These are phyloP conservation scores for Pythium utonaiense DNA, from an alignment of 352 stramenopile species.

Conservation along the genomic window DNA sequence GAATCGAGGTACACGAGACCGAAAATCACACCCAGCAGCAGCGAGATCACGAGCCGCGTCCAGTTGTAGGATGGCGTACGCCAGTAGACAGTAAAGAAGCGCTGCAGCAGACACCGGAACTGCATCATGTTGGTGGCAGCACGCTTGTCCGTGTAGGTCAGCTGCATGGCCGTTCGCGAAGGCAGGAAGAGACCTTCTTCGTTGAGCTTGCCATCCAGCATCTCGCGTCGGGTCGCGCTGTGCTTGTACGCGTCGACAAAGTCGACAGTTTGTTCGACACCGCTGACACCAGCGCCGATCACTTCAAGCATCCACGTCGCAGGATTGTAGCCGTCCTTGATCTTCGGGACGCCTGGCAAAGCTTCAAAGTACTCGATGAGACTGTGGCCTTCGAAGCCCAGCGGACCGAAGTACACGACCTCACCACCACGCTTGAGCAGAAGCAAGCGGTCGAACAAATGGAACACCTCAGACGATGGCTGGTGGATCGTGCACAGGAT, in stretches of 20 bases:
- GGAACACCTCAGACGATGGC: conserved; percentile 86
- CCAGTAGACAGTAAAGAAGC: conserved; percentile 59
- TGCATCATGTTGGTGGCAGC: conserved; percentile 32
- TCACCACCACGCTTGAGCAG: conserved; percentile 71
- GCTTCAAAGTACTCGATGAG: conserved; percentile 62
- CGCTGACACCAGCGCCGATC: conserved; percentile 43
- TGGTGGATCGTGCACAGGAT: conserved; percentile 94
- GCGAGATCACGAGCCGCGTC: conserved; percentile 64
- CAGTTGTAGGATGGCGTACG: conserved; percentile 86
- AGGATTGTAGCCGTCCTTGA: conserved; percentile 65
- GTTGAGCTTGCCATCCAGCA: conserved; percentile 28
- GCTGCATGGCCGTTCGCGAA: conserved; percentile 17
- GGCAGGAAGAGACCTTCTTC: conserved; percentile 33
- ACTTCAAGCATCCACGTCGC: conserved; percentile 64
- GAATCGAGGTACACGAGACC: conserved; percentile 59
- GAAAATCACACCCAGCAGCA: conserved; percentile 79
- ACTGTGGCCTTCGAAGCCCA: conserved; percentile 28
- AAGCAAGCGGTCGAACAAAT: conserved; percentile 87
- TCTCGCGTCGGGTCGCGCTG: conserved; percentile 25
- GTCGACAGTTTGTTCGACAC: conserved; percentile 9
- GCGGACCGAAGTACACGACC: conserved; percentile 48
- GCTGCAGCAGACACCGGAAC: conserved; percentile 45
- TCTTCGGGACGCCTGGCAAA: conserved; percentile 49
- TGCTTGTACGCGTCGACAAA: conserved; percentile 34
- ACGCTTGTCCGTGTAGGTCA: conserved; percentile 42